Conservation (phyloP, 176 grass and related monocot species). For the Elaeis guineensis region DNA sequence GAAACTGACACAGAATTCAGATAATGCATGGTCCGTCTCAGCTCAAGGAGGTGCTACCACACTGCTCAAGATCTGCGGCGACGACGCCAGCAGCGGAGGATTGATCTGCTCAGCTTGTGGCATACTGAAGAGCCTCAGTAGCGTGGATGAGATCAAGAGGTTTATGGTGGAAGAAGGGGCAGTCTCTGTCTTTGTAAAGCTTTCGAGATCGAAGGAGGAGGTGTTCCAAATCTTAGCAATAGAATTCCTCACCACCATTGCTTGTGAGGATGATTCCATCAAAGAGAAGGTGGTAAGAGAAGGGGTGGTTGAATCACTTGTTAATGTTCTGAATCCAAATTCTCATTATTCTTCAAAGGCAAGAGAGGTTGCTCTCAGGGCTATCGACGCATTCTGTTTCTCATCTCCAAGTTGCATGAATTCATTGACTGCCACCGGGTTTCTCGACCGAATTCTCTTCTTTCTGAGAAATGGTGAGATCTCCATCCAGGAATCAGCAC, state of each 20-base stretch:
- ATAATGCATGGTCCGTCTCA: constrained; percentile 84
- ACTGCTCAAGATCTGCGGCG: constrained; percentile 48
- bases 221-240: constrained; percentile 44
- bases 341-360: constrained; percentile 47
- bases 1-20: constrained; percentile 70
- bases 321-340: constrained; percentile 38
- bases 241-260: constrained; percentile 50
- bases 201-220: constrained; percentile 38
- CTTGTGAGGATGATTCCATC: constrained; percentile 20
- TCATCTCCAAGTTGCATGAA: constrained; percentile 22
- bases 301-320: constrained; percentile 41
- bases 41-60: constrained; percentile 73
- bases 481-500: constrained; percentile 44
- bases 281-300: constrained; percentile 21
- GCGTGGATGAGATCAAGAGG: constrained; percentile 69
- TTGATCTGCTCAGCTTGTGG: constrained; percentile 47
- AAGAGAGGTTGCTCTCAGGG: constrained; percentile 51
- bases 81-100: constrained; percentile 22
- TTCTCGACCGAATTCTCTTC: constrained; percentile 49
- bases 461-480: constrained; percentile 43
- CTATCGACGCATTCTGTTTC: constrained; percentile 58
- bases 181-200: constrained; percentile 40
- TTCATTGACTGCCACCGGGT: constrained; percentile 38
- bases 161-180: constrained; percentile 70
- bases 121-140: constrained; percentile 60